Evolutionary conservation across 1,139 yeast genomes (phyloP), one percentile per base, ranked within the genome.

Genomic region (Arxiozyma telluris): DNA sequence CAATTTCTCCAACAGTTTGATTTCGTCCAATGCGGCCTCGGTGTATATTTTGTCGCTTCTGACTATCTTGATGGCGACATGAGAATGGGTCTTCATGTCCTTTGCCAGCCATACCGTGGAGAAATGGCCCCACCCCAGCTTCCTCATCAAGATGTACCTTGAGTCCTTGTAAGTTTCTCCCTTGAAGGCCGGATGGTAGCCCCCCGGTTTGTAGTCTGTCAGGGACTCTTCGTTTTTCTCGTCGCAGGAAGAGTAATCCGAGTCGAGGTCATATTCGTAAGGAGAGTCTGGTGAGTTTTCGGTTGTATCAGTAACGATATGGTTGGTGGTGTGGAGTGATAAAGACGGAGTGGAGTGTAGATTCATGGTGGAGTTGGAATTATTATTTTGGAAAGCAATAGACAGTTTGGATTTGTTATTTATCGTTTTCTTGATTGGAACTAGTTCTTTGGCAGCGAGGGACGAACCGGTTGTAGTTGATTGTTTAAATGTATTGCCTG

Each of bases 41-140:
- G 83, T 77, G 65, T 84, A 86, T 61, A 83, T 85, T 57, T 78
- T 78, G 47, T 87, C 86, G 57, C 87, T 80, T 59, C 89, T 76
- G 30, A 86, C 93, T 59, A 86, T 83, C 66, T 86, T 86, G 73
- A 86, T 76, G 20, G 93, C 93, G 39, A 86, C 93, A 64, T 83
- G 87, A 21, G 72, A 69, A 55, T 78, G 76, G 23, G 59, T 59
- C 0, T 65, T 56, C 48, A 73, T 70, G 62, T 83, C 88, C 59
- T 75, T 77, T 4, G 89, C 89, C 38, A 85, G 71, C 93, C 91
- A 85, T 25, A 85, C 93, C 0, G 91, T 84, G 42, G 88, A 82
- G 62, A 85, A 85, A 66, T 85, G 90, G 25, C 93, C 93, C 90
- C 91, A 84, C 0, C 93, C 93, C 15, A 86, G 71, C 64, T 86